Conservation (phyloP, 2,329 filamentous ascomycete genomes). For the Epichloe sp. region DNA sequence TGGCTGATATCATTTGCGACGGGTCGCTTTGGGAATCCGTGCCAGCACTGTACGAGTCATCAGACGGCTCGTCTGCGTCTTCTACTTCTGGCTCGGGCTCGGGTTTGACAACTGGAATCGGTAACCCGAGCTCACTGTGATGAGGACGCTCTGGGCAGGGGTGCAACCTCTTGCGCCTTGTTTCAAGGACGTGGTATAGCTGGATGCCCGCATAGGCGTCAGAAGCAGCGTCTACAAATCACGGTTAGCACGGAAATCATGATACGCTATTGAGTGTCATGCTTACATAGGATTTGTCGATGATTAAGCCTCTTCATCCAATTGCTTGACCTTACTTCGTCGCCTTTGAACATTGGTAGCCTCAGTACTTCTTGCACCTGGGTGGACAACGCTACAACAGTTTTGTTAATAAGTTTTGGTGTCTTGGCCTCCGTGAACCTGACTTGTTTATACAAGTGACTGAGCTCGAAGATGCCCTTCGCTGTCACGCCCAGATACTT, state of each 20-base stretch:
- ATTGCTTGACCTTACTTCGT: constrained; percentile 55
- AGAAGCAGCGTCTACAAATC: constrained; percentile 53
- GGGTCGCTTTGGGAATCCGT: neutral
- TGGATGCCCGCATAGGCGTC: constrained; percentile 72
- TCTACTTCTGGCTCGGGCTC: neutral
- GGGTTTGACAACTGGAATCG: constrained; percentile 37
- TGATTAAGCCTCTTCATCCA: constrained; percentile 54
- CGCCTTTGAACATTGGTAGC: constrained; percentile 63
- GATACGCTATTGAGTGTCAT: neutral
- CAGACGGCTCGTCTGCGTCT: neutral
- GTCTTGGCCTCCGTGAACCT: constrained; percentile 42
- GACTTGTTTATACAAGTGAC: constrained; percentile 67
- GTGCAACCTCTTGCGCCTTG: constrained; percentile 49
- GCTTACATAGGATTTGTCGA: constrained; percentile 57
- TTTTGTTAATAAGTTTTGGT: constrained; percentile 51
- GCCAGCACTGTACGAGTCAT: neutral
- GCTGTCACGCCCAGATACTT: constrained; percentile 53
- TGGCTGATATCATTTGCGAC: neutral
- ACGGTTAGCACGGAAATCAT: neutral
- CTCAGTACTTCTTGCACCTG: constrained; percentile 60
- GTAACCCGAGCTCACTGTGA: constrained; percentile 51
- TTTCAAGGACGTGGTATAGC: constrained; percentile 59
- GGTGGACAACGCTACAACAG: constrained; percentile 48
- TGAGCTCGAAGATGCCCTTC: constrained; percentile 64
- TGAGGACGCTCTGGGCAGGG: constrained; percentile 60